phyloP scores from a whole-genome alignment of 2,329 filamentous ascomycete genomes.

The Nakataea oryzae region DNA sequence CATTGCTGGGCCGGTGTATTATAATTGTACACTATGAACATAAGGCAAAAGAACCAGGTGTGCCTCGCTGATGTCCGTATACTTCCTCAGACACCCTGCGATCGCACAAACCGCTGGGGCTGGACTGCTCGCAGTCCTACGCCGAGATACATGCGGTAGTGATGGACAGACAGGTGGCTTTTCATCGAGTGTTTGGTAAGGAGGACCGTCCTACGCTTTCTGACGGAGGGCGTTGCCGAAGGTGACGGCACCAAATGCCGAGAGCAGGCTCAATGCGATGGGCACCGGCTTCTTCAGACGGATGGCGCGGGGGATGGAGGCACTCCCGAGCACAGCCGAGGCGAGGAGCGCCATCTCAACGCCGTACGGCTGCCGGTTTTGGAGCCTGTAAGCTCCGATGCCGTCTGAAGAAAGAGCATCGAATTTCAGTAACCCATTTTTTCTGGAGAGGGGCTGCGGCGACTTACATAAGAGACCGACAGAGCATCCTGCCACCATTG shows the following conservation, averaged over 20 bases:
- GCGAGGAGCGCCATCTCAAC: slow-evolving; percentile 84
- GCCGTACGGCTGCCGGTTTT: slow-evolving; percentile 66
- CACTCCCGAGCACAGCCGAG: slow-evolving; percentile 72
- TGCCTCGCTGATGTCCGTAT: background rate
- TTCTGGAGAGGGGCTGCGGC: background rate
- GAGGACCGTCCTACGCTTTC: slow-evolving; percentile 19
- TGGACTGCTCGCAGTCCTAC: background rate
- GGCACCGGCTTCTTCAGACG: slow-evolving; percentile 78
- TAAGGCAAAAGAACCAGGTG: background rate
- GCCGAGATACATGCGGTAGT: background rate
- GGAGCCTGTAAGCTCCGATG: slow-evolving; percentile 71
- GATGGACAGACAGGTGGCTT: background rate
- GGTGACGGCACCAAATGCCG: slow-evolving; percentile 65
- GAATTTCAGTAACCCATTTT: background rate
- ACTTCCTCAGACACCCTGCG: background rate
- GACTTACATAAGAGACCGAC: slow-evolving; percentile 58
- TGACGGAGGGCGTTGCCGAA: slow-evolving; percentile 62
- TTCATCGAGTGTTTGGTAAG: background rate
- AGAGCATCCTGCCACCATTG: slow-evolving; percentile 71
- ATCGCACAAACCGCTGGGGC: background rate
- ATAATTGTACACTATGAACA: background rate
- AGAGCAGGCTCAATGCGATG: slow-evolving; percentile 65
- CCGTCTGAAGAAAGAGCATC: slow-evolving; percentile 40
- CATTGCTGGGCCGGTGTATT: background rate
- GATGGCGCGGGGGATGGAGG: slow-evolving; percentile 78